Evolutionary conservation across 2,329 filamentous ascomycete species (phyloP).

Genomic region (Trichoderma afroharzianum): DNA sequence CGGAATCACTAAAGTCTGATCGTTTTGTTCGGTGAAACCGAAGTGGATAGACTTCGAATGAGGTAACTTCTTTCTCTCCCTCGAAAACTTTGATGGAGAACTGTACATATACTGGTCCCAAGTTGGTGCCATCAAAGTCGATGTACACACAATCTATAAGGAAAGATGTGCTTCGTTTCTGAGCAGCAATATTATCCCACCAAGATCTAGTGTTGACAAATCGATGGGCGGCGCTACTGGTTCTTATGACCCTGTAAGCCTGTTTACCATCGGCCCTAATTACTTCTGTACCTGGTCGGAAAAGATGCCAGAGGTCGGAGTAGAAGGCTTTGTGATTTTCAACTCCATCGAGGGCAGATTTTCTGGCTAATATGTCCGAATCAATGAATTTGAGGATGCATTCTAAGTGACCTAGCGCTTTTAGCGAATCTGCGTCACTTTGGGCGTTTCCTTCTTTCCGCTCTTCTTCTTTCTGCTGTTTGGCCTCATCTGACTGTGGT

Average conservation of each 20-base stretch:
- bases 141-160: conserved; percentile 24
- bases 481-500: neutral
- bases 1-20: neutral
- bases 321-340: conserved; percentile 16
- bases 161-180: conserved; percentile 3
- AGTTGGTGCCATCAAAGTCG: conserved; percentile 30
- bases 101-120: conserved; percentile 26
- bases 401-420: neutral
- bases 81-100: conserved; percentile 27
- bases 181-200: neutral
- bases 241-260: conserved; percentile 24
- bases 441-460: neutral
- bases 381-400: conserved; percentile 11
- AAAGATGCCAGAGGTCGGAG: conserved; percentile 28
- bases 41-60: conserved; percentile 28
- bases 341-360: neutral
- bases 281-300: conserved; percentile 26
- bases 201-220: neutral
- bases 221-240: conserved; percentile 1
- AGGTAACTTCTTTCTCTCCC: conserved; percentile 24
- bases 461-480: neutral
- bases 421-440: neutral
- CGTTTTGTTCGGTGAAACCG: neutral
- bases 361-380: neutral
- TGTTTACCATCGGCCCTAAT: conserved; percentile 20